A percentile compares a stretch with the other conserved stretches of the same genome.
phyloP scores from a whole-genome alignment of 257 asterid genomes.

The Solanum etuberosum region DNA sequence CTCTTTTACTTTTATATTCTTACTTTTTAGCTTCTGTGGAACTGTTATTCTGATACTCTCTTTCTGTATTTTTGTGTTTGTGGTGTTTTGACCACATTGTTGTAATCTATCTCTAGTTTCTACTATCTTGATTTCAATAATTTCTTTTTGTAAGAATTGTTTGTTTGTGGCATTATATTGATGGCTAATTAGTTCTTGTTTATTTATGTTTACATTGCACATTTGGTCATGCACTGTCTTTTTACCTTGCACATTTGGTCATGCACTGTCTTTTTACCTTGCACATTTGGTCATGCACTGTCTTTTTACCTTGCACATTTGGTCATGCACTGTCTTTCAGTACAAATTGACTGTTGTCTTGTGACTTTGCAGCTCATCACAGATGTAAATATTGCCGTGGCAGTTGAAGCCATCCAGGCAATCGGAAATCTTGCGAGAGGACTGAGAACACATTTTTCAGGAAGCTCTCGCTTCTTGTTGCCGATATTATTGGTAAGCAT shows the following conservation, averaged over 20 bases:
- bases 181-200: background rate
- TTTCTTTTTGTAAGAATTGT: background rate
- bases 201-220: background rate
- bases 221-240: background rate
- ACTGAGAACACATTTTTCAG: conserved; percentile 77
- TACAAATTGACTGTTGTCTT: conserved; percentile 7
- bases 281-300: background rate
- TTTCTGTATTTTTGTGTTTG: background rate
- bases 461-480: conserved; percentile 72
- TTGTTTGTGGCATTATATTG: background rate
- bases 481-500: conserved; percentile 78
- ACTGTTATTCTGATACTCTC: background rate
- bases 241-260: background rate
- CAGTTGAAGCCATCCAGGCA: conserved; percentile 95
- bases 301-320: background rate
- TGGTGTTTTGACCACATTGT: background rate
- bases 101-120: background rate
- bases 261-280: background rate
- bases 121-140: background rate
- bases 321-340: background rate
- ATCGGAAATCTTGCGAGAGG: conserved; percentile 97
- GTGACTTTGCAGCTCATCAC: conserved; percentile 76
- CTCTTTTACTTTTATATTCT: background rate
- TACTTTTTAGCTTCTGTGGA: background rate
- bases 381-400: conserved; percentile 98